A percentile compares a stretch with the other conserved stretches of the same genome.
Evolutionary conservation across 1,139 yeast species (phyloP).

Genomic region (Meyerozyma sp.): DNA sequence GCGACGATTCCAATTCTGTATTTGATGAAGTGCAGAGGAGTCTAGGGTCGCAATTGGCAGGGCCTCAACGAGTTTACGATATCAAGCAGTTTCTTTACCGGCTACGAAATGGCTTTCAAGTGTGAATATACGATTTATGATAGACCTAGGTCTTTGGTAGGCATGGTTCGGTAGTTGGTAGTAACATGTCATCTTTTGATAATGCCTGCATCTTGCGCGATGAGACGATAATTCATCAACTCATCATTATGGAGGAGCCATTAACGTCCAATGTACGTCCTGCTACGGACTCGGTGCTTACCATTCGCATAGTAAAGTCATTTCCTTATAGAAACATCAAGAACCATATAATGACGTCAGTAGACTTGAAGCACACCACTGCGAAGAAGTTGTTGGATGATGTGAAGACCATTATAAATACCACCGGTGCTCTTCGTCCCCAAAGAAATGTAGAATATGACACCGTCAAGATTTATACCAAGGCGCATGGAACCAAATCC

Average conservation of each 20-base stretch:
- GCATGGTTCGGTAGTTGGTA: no score
- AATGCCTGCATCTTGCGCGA: not conserved
- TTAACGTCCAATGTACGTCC: conserved; percentile 67
- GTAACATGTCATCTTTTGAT: no score
- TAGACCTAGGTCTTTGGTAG: no score
- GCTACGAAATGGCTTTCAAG: conserved; percentile 9
- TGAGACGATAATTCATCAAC: not conserved
- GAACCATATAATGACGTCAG: conserved; percentile 65
- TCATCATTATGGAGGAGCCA: conserved; percentile 42
- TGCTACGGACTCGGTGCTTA: conserved; percentile 64
- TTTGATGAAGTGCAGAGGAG: conserved; percentile 9
- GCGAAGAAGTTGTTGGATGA: conserved; percentile 54
- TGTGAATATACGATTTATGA: conserved; percentile 4
- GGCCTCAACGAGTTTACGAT: conserved; percentile 10
- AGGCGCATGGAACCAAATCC: conserved; percentile 93
- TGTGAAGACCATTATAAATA: conserved; percentile 45
- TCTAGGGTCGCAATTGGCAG: conserved; percentile 9
- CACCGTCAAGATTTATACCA: conserved; percentile 79
- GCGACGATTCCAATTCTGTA: conserved; percentile 7
- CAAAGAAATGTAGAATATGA: conserved; percentile 75
- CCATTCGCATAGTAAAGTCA: conserved; percentile 83
- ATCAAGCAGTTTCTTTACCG: conserved; percentile 6
- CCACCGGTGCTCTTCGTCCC: conserved; percentile 72
- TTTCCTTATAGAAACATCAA: conserved; percentile 90
- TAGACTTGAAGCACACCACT: conserved; percentile 68